Percentiles rank a stretch among this genome's conserved stretches.
These are phyloP conservation scores for Discostella stelligeroides DNA, from an alignment of 108 stramenopile genomes.

Conservation along the genomic window DNA sequence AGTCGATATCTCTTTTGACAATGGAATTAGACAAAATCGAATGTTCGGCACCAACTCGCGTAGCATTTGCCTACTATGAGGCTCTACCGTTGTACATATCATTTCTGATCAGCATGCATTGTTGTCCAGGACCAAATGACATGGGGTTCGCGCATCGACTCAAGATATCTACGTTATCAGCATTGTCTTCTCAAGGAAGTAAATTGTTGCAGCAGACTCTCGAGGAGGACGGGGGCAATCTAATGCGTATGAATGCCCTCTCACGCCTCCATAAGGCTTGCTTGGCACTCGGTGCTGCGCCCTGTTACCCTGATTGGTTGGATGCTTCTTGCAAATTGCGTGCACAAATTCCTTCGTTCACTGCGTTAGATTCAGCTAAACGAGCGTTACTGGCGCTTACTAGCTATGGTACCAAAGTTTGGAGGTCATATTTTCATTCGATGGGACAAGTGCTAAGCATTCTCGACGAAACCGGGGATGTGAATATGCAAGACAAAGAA, in stretches of 20 bases:
- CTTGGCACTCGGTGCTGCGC: constrained; percentile 67
- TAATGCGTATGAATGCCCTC: constrained; percentile 31
- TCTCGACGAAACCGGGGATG: constrained; percentile 1
- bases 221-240: constrained; percentile 37
- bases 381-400: constrained; percentile 52
- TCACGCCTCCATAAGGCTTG: constrained; percentile 63
- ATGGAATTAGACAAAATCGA: constrained; percentile 13
- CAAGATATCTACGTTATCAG: background rate
- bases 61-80: constrained; percentile 51
- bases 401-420: constrained; percentile 45
- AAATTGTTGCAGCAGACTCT: constrained; percentile 35
- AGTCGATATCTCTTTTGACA: constrained; percentile 11
- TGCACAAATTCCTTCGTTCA: constrained; percentile 35
- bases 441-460: constrained; percentile 18
- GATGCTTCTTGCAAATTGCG: constrained; percentile 60
- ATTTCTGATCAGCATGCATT: constrained; percentile 59
- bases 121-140: constrained; percentile 49
- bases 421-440: constrained; percentile 38
- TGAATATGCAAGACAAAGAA: background rate
- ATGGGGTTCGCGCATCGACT: constrained; percentile 21
- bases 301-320: constrained; percentile 83
- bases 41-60: background rate
- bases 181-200: constrained; percentile 12
- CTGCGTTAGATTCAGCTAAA: constrained; percentile 57
- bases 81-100: constrained; percentile 60